These are phyloP conservation scores for Candida maris DNA, from an alignment of 805 yeast species.

Conservation along the genomic window DNA sequence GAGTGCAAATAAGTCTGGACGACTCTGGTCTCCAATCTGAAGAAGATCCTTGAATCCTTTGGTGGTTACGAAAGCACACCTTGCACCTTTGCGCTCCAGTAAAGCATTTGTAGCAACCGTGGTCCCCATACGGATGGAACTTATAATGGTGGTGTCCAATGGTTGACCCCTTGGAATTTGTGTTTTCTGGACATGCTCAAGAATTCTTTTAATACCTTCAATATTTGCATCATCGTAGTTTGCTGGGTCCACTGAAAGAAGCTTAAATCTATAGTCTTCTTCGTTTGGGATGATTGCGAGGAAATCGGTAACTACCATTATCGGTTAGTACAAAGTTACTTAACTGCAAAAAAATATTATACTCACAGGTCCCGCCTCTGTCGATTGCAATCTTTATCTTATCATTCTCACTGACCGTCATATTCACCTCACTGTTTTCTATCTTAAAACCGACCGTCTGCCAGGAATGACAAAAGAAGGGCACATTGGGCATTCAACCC, in stretches of 20 bases:
- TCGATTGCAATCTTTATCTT: conserved; percentile 11
- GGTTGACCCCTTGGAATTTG: conserved; percentile 13
- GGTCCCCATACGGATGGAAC: conserved; percentile 22
- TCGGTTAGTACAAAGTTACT: conserved; percentile 1
- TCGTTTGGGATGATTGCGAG: conserved; percentile 41
- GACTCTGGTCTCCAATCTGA: conserved; percentile 29
- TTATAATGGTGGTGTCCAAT: conserved; percentile 14
- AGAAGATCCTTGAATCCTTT: conserved; percentile 29
- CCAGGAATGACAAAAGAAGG: no score
- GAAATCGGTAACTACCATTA: conserved; percentile 37
- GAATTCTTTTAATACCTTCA: conserved; percentile 21
- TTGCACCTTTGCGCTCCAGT: conserved; percentile 18
- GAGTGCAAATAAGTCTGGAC: conserved; percentile 21
- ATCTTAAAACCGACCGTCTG: no score
- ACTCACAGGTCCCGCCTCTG: conserved; percentile 14
- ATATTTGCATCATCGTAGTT: conserved; percentile 25
- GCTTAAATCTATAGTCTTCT: conserved; percentile 33
- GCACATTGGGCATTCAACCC: no score
- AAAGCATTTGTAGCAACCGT: conserved; percentile 24
- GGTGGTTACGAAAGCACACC: conserved; percentile 23
- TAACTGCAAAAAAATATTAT: background rate
- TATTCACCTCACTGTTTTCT: no score
- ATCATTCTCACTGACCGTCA: background rate
- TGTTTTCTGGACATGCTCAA: conserved; percentile 11
- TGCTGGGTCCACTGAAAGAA: conserved; percentile 21